Base-by-base conservation (phyloP, 805 yeast genomes). In the Metschnikowia borealis region DNA sequence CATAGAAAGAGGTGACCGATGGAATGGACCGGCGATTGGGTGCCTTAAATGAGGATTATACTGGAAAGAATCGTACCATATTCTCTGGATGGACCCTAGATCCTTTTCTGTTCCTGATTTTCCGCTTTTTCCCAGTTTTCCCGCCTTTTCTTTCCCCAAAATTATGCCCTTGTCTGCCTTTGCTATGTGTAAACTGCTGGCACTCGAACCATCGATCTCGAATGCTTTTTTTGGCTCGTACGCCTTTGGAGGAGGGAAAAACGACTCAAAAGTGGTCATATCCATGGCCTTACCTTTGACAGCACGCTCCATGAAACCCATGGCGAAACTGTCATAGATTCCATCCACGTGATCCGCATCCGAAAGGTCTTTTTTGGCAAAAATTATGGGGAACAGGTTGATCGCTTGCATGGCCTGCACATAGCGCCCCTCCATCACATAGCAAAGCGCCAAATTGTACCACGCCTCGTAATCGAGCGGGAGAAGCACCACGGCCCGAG, bases 381-480 rank as follows among this genome's bases (percentile, higher is more conserved):
- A 44, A 2, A 49, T 35, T 79, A 88, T 80, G 6, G 96, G 96
- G 43, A 89, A 78, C 1, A 89, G 80, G 62, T 89, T 89, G 54
- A 89, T 70, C 0, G 91, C 77, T 37, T 81, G 62, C 38, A 89
- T 68, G 0, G 96, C 95, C 53, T 70, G 73, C 37, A 73, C 70
- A 56, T 73, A 81, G 60, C 87, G 81, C 44, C 75, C 78, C 42
- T 61, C 68, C 35, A 83, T 65, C 17, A 85, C 75, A 58, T 88
- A 83, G 34, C 82, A 78, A 53, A 82, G 71, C 5, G 86, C 79
- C 40, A 89, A 69, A 35, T 73, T 70, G 51, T 78, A 79, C 96
- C 96, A 89, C 29, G 85, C 71, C 46, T 76, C 79, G 62, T 84
- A 89, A 62, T 85, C 92, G 1, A 88, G 74, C 0, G 96, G 96